Evolutionary conservation across 73 alveolate genomes (phyloP).

Genomic region (Effrenium voratum): DNA sequence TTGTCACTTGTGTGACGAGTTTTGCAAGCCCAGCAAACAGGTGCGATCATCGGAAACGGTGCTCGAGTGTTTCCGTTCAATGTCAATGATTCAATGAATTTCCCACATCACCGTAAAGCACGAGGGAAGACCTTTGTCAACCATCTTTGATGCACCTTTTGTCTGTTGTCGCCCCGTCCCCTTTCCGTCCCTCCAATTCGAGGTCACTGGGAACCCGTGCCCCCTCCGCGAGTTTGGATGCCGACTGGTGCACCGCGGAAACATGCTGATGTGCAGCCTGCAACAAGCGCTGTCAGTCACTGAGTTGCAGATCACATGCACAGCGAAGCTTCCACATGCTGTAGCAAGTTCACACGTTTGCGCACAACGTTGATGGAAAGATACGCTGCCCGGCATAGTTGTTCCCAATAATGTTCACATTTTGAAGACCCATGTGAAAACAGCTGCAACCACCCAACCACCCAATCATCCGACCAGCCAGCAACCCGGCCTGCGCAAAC

Average conservation of each 20-base stretch:
- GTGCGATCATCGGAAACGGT: neutral
- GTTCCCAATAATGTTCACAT: neutral
- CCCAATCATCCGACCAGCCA: neutral
- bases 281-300: neutral
- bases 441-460: neutral
- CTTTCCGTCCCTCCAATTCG: neutral
- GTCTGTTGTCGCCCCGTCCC: neutral
- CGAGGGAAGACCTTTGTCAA: neutral
- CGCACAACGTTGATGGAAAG: neutral
- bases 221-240: slow-evolving; percentile 44
- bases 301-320: neutral
- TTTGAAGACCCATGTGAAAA: neutral
- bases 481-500: slow-evolving; percentile 51
- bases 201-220: neutral
- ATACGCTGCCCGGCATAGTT: neutral
- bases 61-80: neutral
- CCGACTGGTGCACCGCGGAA: slow-evolving; percentile 73
- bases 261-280: slow-evolving; percentile 90
- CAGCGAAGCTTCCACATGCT: neutral
- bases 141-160: neutral
- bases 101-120: neutral
- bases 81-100: neutral
- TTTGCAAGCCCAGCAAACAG: too few relatives aligned
- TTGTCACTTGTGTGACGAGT: too few relatives aligned
- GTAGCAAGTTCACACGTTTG: neutral